A percentile compares a stretch with the other conserved stretches of the same genome.
phyloP scores from a whole-genome alignment of 148 eudicot species.

The Selenicereus undatus region DNA sequence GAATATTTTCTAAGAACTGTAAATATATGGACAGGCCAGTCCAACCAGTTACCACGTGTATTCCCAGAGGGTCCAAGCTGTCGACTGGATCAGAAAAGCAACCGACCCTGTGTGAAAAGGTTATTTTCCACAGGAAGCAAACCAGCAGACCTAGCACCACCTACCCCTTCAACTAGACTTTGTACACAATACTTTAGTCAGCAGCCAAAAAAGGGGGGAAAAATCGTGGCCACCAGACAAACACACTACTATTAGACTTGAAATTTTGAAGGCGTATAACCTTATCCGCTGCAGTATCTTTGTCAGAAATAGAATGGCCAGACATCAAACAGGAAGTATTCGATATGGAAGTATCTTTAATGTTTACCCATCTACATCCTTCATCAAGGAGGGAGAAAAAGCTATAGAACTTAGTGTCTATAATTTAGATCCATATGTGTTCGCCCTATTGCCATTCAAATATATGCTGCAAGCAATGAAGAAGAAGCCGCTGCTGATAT shows the following conservation, averaged over 20 bases:
- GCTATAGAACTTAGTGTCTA: background rate
- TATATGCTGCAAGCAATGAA: background rate
- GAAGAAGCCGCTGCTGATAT: background rate
- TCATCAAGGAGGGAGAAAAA: background rate
- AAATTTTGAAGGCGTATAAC: background rate
- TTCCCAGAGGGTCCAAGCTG: background rate
- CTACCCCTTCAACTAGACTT: background rate
- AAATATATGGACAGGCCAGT: background rate
- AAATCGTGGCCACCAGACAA: background rate
- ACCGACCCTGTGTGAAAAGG: background rate
- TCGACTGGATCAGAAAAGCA: background rate
- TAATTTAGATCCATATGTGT: background rate
- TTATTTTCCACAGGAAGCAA: background rate
- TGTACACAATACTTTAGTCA: no score
- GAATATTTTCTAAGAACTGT: constrained; percentile 5
- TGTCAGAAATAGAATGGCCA: background rate
- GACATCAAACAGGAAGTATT: background rate
- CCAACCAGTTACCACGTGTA: background rate
- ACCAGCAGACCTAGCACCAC: background rate
- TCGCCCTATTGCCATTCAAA: background rate
- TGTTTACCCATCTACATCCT: background rate
- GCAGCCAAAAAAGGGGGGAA: background rate
- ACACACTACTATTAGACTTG: no score
- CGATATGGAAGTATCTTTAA: background rate
- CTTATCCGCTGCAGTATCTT: background rate